Conservation (phyloP, 257 asterid genomes). For the Rehmannia glutinosa region DNA sequence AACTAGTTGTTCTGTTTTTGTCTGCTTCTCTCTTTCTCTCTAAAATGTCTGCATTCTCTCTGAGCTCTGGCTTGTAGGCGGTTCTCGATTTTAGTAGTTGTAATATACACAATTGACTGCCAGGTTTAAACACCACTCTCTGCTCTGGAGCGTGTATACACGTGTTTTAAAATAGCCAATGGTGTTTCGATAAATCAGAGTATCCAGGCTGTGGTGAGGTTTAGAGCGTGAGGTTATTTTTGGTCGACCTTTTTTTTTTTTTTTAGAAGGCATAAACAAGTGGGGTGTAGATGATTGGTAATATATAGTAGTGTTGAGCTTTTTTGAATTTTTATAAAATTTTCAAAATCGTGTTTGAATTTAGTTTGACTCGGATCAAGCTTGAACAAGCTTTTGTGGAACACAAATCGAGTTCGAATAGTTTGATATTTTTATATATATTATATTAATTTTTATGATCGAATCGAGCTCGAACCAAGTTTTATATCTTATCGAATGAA, state of each 20-base stretch:
- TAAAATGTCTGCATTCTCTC: constrained; percentile 11
- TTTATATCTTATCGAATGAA: too few relatives aligned
- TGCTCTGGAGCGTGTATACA: constrained; percentile 22
- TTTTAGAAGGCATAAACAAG: not conserved
- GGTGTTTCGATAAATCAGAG: too few relatives aligned
- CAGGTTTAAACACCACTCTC: constrained; percentile 17
- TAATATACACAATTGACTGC: constrained; percentile 31
- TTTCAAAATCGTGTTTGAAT: too few relatives aligned
- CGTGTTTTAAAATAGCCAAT: not conserved
- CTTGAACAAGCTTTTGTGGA: too few relatives aligned
- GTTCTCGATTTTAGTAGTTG: constrained; percentile 24
- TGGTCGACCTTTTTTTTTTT: not conserved
- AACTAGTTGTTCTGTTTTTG: not conserved
- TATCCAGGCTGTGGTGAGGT: not conserved
- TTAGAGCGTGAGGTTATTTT: not conserved
- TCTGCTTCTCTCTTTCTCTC: not conserved
- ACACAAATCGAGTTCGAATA: too few relatives aligned
- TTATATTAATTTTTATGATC: too few relatives aligned
- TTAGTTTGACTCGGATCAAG: too few relatives aligned
- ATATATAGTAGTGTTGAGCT: too few relatives aligned
- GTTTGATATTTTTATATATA: too few relatives aligned
- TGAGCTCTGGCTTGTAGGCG: constrained; percentile 19
- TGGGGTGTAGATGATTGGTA: too few relatives aligned
- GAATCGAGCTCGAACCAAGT: too few relatives aligned
- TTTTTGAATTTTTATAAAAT: too few relatives aligned